Evolutionary conservation across 768 basidiomycete genomes (phyloP), one percentile per base, ranked within the genome.

Genomic region (Tremella mesenterica): DNA sequence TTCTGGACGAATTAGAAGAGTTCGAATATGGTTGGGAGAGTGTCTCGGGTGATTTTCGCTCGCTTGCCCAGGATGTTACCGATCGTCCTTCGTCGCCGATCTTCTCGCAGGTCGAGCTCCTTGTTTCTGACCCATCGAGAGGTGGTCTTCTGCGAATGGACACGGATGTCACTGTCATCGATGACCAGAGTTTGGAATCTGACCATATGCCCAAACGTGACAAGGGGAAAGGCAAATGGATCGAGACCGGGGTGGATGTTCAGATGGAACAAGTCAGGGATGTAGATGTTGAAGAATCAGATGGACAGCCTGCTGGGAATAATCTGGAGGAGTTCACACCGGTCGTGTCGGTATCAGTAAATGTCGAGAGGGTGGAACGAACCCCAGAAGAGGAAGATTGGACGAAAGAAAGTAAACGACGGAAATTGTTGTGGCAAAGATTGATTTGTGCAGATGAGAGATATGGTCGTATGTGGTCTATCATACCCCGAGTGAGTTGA

Each of bases 401-500:
- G 58, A 25, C 44, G 10, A 51, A 48, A 36, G 55, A 58, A 28
- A 31, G 41, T 10, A 57, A 63, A 31, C 38, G 51, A 16, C 36
- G 62, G 39, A 60, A 57, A 54, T n/a, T 25, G 29, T 38, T 43
- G 20, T 64, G 62, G 62, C 49, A 57, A 34, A 25, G 21, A 12
- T 12, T 53, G 28, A 58, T 64, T 8, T 13, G 4, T 14, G 6
- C 18, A 3, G 54, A 55, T 48, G 28, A 21, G 20, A 28, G 36
- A 3, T 60, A 57, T 48, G 56, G 48, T 0, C 10, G 13, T n/a
- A 47, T 60, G 21, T 60, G 55, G 56, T 14, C 48, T 1, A 27
- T 53, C 5, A 46, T 64, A 12, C 34, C 48, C 2, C 28, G 39
- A 25, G 61, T 63, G 44, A 54, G 61, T 50, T 4, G 12, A n/a